Percentiles rank a stretch among this genome's conserved stretches.
These are phyloP conservation scores for Papiliotrema fonsecae DNA, from an alignment of 1,284 basidiomycete genomes.

Conservation along the genomic window DNA sequence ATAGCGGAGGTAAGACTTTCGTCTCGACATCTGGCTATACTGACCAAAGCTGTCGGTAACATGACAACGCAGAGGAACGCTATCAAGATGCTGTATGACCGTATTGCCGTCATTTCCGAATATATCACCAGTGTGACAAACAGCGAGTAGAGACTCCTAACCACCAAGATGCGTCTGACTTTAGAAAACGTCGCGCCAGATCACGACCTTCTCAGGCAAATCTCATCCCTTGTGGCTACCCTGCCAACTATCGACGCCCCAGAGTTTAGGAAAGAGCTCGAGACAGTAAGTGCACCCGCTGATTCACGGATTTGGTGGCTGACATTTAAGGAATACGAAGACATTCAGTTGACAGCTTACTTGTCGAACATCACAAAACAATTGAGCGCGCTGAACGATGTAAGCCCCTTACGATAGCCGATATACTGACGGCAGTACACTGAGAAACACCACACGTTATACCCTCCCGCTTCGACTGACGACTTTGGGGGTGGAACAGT, in stretches of 20 bases:
- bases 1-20: conserved; percentile 49
- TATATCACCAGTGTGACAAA: conserved; percentile 73
- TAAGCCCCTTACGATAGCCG: conserved; percentile 50
- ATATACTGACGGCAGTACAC: conserved; percentile 17
- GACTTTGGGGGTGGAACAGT: no score
- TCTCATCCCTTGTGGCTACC: conserved; percentile 77
- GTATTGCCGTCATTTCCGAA: conserved; percentile 72
- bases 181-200: conserved; percentile 65
- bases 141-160: conserved; percentile 53
- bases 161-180: not conserved
- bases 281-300: conserved; percentile 63
- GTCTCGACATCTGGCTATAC: not conserved
- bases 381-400: conserved; percentile 80
- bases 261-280: conserved; percentile 75
- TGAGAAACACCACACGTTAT: conserved; percentile 22
- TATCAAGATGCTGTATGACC: conserved; percentile 90
- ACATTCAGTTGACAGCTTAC: conserved; percentile 87
- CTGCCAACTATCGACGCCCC: conserved; percentile 76
- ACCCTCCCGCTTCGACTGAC: conserved; percentile 4
- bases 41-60: conserved; percentile 72
- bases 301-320: conserved; percentile 1
- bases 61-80: conserved; percentile 88
- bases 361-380: conserved; percentile 83
- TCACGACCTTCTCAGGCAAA: conserved; percentile 72
- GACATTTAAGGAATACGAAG: conserved; percentile 75